These are phyloP conservation scores for Didymella exigua DNA, from an alignment of 2,329 filamentous ascomycete genomes.

Conservation along the genomic window DNA sequence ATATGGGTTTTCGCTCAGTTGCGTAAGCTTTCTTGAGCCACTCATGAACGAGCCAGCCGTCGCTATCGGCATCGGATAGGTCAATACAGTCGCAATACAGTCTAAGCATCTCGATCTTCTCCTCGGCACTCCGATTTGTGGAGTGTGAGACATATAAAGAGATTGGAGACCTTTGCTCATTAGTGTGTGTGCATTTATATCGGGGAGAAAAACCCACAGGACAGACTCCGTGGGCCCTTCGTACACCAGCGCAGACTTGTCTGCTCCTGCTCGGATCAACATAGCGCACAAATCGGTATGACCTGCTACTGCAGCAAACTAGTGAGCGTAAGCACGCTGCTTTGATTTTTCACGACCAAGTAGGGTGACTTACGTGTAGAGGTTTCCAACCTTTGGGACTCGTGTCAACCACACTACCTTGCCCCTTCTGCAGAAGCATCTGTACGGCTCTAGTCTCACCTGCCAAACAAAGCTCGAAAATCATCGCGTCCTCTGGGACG, in stretches of 20 bases:
- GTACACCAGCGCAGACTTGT: constrained; percentile 22
- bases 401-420: constrained; percentile 22
- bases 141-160: constrained; percentile 17
- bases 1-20: constrained; percentile 17
- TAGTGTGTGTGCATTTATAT: background rate
- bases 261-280: constrained; percentile 18
- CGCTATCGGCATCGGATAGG: constrained; percentile 10
- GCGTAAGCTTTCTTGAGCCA: constrained; percentile 24
- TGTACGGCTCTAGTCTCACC: constrained; percentile 21
- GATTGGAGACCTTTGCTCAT: constrained; percentile 7
- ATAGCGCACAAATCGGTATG: constrained; percentile 17
- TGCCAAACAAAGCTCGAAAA: constrained; percentile 19
- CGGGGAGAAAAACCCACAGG: constrained; percentile 3
- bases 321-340: background rate
- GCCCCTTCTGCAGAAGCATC: constrained; percentile 10
- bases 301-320: constrained; percentile 22
- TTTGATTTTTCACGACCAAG: background rate
- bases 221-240: constrained; percentile 19
- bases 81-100: constrained; percentile 24
- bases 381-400: constrained; percentile 21
- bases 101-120: constrained; percentile 22
- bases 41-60: constrained; percentile 22
- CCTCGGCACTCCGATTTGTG: constrained; percentile 7
- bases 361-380: constrained; percentile 7
- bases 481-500: constrained; percentile 17